Evolutionary conservation across 306 rosid genomes (phyloP).

Genomic region (Amphicarpaea edgeworthii): DNA sequence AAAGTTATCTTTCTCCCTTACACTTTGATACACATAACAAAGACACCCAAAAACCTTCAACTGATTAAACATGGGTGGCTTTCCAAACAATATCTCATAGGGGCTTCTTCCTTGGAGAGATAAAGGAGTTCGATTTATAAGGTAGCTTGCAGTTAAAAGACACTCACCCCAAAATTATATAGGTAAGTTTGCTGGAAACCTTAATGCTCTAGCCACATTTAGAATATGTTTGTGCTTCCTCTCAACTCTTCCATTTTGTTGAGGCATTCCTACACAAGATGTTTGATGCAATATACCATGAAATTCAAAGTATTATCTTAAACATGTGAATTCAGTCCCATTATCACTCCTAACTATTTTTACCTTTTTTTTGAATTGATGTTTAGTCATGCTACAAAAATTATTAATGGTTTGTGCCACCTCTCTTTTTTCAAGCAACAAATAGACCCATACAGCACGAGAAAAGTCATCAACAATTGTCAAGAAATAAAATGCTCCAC

Average conservation of each 20-base stretch:
- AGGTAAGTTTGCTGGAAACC: neutral
- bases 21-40: neutral
- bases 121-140: neutral
- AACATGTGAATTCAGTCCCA: neutral
- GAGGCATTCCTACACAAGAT: neutral
- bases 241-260: neutral
- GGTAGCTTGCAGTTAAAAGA: neutral
- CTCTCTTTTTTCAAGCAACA: neutral
- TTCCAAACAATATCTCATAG: neutral
- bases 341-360: neutral
- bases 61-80: neutral
- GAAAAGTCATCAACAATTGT: neutral
- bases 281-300: neutral
- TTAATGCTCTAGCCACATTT: neutral
- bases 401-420: neutral
- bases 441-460: neutral
- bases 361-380: neutral
- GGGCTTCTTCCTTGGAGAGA: slow-evolving; percentile 11
- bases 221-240: neutral
- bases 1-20: neutral
- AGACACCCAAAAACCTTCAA: too few relatives aligned
- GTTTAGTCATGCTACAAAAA: neutral
- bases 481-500: neutral
- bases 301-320: neutral
- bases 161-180: neutral